Percentiles rank a stretch among this genome's conserved stretches.
phyloP scores from a whole-genome alignment of 2,329 filamentous ascomycete genomes.

The Lasiodiplodia theobromae region DNA sequence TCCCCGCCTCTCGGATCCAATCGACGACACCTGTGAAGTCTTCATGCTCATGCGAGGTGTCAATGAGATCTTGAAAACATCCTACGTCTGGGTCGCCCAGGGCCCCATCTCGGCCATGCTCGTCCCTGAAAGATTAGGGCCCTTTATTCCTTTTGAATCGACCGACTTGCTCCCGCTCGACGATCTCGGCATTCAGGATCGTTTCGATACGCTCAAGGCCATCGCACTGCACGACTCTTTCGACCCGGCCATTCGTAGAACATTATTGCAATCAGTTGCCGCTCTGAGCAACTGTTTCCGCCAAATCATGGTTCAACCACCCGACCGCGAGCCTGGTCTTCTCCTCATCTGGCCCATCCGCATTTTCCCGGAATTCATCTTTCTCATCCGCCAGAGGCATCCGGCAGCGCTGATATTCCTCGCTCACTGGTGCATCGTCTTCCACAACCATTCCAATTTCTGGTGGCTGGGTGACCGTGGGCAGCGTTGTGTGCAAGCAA shows the following conservation, averaged over 20 bases:
- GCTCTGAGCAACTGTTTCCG: slow-evolving; percentile 24
- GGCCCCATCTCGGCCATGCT: slow-evolving; percentile 18
- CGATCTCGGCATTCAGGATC: slow-evolving; percentile 24
- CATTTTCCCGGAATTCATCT: slow-evolving; percentile 42
- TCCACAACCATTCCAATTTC: slow-evolving; percentile 45
- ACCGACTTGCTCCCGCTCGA: slow-evolving; percentile 13
- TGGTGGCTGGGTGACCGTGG: slow-evolving; percentile 51
- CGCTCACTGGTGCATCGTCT: slow-evolving; percentile 47
- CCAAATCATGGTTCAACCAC: slow-evolving; percentile 28
- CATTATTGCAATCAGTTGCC: slow-evolving; percentile 15
- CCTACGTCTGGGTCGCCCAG: slow-evolving; percentile 13
- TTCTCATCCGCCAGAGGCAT: slow-evolving; percentile 40
- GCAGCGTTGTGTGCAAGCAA: slow-evolving; percentile 18
- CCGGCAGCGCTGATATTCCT: slow-evolving; percentile 47
- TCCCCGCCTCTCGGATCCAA: slow-evolving; percentile 31
- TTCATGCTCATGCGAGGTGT: slow-evolving; percentile 47
- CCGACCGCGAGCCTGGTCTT: slow-evolving; percentile 45
- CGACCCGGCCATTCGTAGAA: slow-evolving; percentile 23
- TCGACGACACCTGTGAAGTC: slow-evolving; percentile 44
- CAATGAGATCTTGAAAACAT: slow-evolving; percentile 35
- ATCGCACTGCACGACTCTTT: slow-evolving; percentile 13
- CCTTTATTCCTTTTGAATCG: slow-evolving; percentile 19
- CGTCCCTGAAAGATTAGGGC: slow-evolving; percentile 18
- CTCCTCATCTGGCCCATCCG: slow-evolving; percentile 49
- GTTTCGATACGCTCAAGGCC: slow-evolving; percentile 18